A percentile compares a stretch with the other conserved stretches of the same genome.
Evolutionary conservation across 768 basidiomycete species (phyloP).

Genomic region (Trametes punicea): DNA sequence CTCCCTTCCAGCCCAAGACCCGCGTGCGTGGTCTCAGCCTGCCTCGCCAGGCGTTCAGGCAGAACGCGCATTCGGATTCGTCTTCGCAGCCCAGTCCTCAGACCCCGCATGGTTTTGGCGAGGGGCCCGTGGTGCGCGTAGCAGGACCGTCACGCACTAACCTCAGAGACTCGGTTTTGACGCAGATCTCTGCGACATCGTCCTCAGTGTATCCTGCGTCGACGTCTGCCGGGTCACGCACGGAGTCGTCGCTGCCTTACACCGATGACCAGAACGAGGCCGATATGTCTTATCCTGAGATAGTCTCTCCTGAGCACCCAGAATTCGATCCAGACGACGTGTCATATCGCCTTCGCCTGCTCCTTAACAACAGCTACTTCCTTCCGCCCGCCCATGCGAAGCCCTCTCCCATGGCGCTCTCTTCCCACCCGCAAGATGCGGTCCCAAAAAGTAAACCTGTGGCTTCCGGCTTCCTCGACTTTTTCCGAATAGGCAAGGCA

Average conservation of each 20-base stretch:
- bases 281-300: conserved; percentile 28
- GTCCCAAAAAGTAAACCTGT: conserved; percentile 46
- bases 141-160: conserved; percentile 24
- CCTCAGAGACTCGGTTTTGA: conserved; percentile 48
- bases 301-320: conserved; percentile 25
- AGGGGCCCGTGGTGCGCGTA: conserved; percentile 12
- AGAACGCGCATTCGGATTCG: conserved; percentile 26
- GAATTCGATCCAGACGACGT: conserved; percentile 67
- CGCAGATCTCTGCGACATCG: conserved; percentile 63
- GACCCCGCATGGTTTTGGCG: conserved; percentile 22
- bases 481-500: conserved; percentile 66
- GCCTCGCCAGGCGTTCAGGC: conserved; percentile 33
- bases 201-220: conserved; percentile 79
- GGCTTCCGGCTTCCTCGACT: conserved; percentile 59
- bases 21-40: conserved; percentile 33
- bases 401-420: conserved; percentile 66
- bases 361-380: conserved; percentile 87
- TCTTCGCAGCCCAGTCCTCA: conserved; percentile 29
- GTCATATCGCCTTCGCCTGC: conserved; percentile 75
- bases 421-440: conserved; percentile 34
- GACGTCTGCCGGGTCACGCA: conserved; percentile 58
- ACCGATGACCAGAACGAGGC: conserved; percentile 47
- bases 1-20: conserved; percentile 30
- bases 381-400: conserved; percentile 86
- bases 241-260: conserved; percentile 62